Evolutionary conservation across 306 rosid genomes (phyloP).

Genomic region (Styphnolobium japonicum): DNA sequence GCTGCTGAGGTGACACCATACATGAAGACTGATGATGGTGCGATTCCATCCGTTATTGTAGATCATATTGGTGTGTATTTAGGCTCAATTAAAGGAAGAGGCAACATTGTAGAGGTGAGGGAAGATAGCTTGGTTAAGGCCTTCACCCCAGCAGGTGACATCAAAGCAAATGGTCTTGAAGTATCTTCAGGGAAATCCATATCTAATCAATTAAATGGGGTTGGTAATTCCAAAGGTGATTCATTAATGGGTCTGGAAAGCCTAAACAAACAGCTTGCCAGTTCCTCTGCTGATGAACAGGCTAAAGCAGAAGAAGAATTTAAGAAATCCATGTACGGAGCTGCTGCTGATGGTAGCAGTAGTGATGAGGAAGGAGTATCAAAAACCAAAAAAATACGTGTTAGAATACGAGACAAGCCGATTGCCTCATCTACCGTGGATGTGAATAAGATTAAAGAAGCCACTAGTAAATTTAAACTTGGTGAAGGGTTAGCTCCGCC

Average conservation of each 20-base stretch:
- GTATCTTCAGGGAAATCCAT: constrained; percentile 39
- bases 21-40: constrained; percentile 91
- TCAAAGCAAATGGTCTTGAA: constrained; percentile 55
- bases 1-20: constrained; percentile 96
- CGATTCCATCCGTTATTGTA: constrained; percentile 82
- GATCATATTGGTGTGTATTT: constrained; percentile 95
- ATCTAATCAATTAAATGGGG: constrained; percentile 46
- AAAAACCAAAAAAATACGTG: constrained; percentile 69
- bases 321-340: constrained; percentile 87
- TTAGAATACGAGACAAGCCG: constrained; percentile 92
- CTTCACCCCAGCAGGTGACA: constrained; percentile 47
- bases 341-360: constrained; percentile 84
- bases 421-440: constrained; percentile 69
- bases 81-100: constrained; percentile 91
- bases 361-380: constrained; percentile 92
- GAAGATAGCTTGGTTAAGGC: constrained; percentile 83
- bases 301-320: constrained; percentile 98
- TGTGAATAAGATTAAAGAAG: constrained; percentile 92
- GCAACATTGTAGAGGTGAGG: constrained; percentile 88
- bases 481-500: constrained; percentile 66
- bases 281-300: constrained; percentile 72
- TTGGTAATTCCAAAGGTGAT: constrained; percentile 49
- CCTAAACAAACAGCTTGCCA: constrained; percentile 50
- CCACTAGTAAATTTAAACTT: constrained; percentile 84
- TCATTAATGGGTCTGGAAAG: constrained; percentile 69